These are phyloP conservation scores for Ensete ventricosum DNA, from an alignment of 176 grass and related monocot species.

Conservation along the genomic window DNA sequence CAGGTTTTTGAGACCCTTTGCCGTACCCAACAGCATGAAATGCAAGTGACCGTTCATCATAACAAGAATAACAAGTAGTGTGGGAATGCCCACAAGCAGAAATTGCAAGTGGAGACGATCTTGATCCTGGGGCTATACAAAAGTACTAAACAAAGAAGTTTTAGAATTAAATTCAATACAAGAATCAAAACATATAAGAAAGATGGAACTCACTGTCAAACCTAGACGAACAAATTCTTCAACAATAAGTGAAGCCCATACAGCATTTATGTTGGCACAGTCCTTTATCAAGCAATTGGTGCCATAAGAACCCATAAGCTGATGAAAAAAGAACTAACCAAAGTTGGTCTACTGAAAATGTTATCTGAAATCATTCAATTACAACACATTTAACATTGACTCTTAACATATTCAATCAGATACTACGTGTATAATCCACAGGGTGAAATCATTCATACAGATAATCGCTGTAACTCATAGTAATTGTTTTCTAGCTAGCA, in stretches of 20 bases:
- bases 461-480: background rate
- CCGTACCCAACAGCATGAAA: slow-evolving; percentile 96
- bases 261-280: slow-evolving; percentile 67
- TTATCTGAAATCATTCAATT: background rate
- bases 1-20: slow-evolving; percentile 59
- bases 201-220: slow-evolving; percentile 61
- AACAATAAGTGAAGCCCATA: slow-evolving; percentile 92
- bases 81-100: slow-evolving; percentile 61
- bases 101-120: slow-evolving; percentile 92
- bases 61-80: slow-evolving; percentile 89
- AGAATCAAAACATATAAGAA: slow-evolving; percentile 9
- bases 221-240: slow-evolving; percentile 93
- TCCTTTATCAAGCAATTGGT: slow-evolving; percentile 41
- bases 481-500: background rate
- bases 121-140: slow-evolving; percentile 92
- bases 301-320: slow-evolving; percentile 22
- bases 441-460: background rate
- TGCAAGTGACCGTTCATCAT: slow-evolving; percentile 94
- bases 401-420: too few relatives aligned
- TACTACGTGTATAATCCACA: too few relatives aligned
- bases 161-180: slow-evolving; percentile 31
- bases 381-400: background rate
- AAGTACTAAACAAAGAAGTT: slow-evolving; percentile 62
- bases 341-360: background rate
- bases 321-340: slow-evolving; percentile 18